phyloP scores from a whole-genome alignment of 2,329 filamentous ascomycete species.

The Talaromyces atroroseus region DNA sequence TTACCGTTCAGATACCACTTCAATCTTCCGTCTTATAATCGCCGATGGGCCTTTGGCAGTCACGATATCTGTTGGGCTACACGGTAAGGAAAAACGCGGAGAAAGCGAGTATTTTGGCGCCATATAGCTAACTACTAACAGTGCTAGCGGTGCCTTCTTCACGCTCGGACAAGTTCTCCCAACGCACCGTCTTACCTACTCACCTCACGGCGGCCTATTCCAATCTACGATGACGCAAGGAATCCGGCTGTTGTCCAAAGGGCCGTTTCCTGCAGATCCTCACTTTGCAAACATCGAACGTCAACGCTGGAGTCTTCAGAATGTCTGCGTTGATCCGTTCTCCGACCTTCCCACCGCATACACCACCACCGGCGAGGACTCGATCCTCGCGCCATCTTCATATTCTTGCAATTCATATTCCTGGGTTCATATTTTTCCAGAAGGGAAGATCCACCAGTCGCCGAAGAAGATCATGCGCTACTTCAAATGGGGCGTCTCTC shows the following conservation, averaged over 20 bases:
- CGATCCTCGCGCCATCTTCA: conserved; percentile 65
- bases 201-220: conserved; percentile 74
- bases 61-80: conserved; percentile 95
- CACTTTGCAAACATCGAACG: conserved; percentile 33
- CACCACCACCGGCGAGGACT: conserved; percentile 35
- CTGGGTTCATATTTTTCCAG: conserved; percentile 95
- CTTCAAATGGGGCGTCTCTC: conserved; percentile 95
- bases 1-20: conserved; percentile 70
- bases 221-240: conserved; percentile 85
- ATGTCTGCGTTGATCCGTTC: conserved; percentile 44
- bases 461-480: conserved; percentile 76
- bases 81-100: conserved; percentile 51
- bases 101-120: neutral
- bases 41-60: conserved; percentile 84
- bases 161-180: conserved; percentile 83
- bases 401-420: conserved; percentile 64
- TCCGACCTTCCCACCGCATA: conserved; percentile 40
- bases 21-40: conserved; percentile 58
- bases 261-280: conserved; percentile 51
- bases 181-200: conserved; percentile 76
- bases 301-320: conserved; percentile 35
- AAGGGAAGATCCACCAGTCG: conserved; percentile 89
- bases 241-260: conserved; percentile 71
- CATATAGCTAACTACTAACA: conserved; percentile 29
- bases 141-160: conserved; percentile 72